Conservation (phyloP, 345 rosid species). For the Acer saccharum region DNA sequence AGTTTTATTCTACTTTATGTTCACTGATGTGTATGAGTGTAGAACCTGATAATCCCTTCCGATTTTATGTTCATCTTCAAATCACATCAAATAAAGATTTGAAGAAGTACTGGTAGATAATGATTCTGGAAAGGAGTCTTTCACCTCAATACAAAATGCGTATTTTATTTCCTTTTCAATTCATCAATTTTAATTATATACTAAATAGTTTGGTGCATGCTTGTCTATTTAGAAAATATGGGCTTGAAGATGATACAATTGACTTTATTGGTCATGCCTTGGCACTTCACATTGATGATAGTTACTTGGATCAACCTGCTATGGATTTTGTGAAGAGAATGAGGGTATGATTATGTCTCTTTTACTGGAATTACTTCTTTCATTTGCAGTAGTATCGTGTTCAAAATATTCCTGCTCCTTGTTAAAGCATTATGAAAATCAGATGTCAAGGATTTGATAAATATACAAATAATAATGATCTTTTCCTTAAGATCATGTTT, state of each 20-base stretch:
- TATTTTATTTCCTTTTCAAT: neutral
- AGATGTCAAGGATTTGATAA: neutral
- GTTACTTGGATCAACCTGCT: conserved; percentile 80
- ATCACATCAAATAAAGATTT: neutral
- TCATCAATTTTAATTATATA: neutral
- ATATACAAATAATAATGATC: neutral
- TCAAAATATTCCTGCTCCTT: neutral
- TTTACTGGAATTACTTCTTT: neutral
- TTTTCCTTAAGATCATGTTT: neutral
- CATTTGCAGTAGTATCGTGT: neutral
- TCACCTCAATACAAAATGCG: too few relatives aligned
- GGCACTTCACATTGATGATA: conserved; percentile 78
- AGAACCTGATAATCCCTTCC: neutral
- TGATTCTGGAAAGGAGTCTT: neutral
- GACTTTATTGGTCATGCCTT: conserved; percentile 94
- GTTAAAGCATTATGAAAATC: neutral
- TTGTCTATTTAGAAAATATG: conserved; percentile 56
- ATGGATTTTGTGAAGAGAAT: conserved; percentile 76
- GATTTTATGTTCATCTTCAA: neutral
- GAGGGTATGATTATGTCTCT: conserved; percentile 47
- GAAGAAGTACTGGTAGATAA: neutral
- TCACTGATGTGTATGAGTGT: neutral
- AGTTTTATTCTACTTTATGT: neutral
- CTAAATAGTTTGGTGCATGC: neutral
- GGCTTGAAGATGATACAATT: conserved; percentile 87